phyloP scores from a whole-genome alignment of 139 green algal species.

The Auxenochlorella pyrenoidosa region DNA sequence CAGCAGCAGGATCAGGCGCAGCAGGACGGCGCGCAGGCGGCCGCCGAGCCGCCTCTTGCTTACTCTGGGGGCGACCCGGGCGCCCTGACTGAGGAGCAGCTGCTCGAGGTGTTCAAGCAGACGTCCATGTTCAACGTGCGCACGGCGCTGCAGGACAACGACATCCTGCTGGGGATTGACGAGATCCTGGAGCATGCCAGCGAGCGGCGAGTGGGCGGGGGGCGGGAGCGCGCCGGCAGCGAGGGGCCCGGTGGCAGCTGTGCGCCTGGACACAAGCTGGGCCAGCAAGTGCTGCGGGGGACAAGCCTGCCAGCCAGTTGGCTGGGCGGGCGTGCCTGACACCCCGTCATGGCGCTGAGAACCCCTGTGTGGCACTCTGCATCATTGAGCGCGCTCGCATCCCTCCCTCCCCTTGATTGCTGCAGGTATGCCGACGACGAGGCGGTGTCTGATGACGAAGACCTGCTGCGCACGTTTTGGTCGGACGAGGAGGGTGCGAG shows the following conservation, averaged over 20 bases:
- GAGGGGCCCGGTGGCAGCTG: too few species aligned
- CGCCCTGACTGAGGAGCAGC: slow-evolving; percentile 68
- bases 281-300: too few species aligned
- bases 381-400: too few species aligned
- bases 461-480: slow-evolving; percentile 69
- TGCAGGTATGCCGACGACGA: slow-evolving; percentile 51
- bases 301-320: too few species aligned
- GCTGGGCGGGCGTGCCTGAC: too few species aligned
- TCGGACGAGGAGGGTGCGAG: slow-evolving; percentile 62
- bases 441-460: slow-evolving; percentile 59
- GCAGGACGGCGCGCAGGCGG: neutral
- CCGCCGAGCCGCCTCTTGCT: neutral
- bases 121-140: slow-evolving; percentile 90
- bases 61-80: neutral
- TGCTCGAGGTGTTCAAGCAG: slow-evolving; percentile 88
- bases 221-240: too few species aligned
- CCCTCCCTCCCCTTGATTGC: too few species aligned
- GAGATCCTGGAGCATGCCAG: slow-evolving; percentile 19
- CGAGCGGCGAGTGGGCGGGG: slow-evolving; percentile 23
- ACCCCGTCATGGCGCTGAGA: too few species aligned
- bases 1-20: neutral
- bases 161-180: slow-evolving; percentile 59
- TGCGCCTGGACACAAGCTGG: too few species aligned
- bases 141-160: slow-evolving; percentile 71
- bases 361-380: too few species aligned